Evolutionary conservation across 1,139 yeast genomes (phyloP), one percentile per base, ranked within the genome.

Genomic region (Protomyces arabidopsidicola): DNA sequence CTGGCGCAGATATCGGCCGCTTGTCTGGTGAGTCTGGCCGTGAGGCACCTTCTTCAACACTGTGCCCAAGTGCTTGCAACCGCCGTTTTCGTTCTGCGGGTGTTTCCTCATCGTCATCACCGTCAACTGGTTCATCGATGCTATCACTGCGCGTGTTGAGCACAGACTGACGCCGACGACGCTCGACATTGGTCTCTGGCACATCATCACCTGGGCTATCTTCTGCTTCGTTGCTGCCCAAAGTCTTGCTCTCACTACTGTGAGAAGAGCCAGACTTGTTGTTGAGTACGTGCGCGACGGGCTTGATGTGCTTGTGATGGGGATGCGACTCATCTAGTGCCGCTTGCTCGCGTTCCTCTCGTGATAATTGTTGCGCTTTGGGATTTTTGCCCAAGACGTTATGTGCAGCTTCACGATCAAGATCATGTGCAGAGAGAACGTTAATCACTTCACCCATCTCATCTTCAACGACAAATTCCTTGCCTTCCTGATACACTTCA

Each of bases 371-470:
- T 27, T 42, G 52, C 14, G 45, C 27, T 14, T 36, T 42, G 8
- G 53, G 56, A 24, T 58, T 45, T 45, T 58, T 58, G 34, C 45
- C 52, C 27, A 58, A 31, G 20, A 58, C 45, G 45, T 53, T 54
- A 48, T 55, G 61, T 3, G 65, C 55, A 16, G 55, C 75, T 4
- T 67, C 66, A 18, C 69, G 71, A 5, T 64, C 70, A 6, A 60
- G 61, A 22, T 63, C 52, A 1, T 42, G 56, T 39, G 57, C 60
- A 70, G 78, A 82, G 75, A 90, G 93, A 65, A 96, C 81, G 71
- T 96, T 83, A 55, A 93, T 79, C 65, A 93, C 84, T 70, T 93
- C 98, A 69, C 98, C 98, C 45, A 90, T 96, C 55, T 83, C 90
- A 72, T 90, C 88, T 74, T 93, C 98, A 68, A 93, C 86, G 66